Evolutionary conservation across 345 rosid species (phyloP).

Genomic region (Citropsis articulata): DNA sequence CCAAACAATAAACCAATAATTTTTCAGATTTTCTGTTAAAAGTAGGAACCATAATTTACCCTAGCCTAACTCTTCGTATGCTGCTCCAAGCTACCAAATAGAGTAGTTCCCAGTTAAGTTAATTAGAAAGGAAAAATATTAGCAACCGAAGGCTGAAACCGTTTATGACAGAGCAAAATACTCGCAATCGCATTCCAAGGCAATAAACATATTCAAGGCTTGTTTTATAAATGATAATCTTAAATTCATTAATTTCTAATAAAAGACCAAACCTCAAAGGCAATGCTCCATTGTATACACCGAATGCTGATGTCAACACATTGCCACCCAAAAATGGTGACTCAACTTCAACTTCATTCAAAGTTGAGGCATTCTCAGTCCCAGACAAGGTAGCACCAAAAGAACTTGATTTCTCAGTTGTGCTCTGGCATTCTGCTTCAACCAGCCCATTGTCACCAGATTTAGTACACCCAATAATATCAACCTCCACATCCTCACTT

Average conservation of each 20-base stretch:
- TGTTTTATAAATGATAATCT: not conserved
- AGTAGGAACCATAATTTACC: not conserved
- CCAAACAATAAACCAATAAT: not conserved
- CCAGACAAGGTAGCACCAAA: constrained; percentile 59
- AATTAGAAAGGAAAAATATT: not conserved
- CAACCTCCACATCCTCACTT: constrained; percentile 45
- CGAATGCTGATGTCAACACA: constrained; percentile 21
- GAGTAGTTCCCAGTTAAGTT: not conserved
- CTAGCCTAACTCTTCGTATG: not conserved
- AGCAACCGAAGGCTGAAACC: not conserved
- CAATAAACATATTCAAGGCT: not conserved
- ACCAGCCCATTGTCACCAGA: constrained; percentile 6
- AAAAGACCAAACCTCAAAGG: constrained; percentile 38
- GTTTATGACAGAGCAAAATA: not conserved
- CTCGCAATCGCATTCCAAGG: not conserved
- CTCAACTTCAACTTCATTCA: constrained; percentile 71
- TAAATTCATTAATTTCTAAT: not conserved
- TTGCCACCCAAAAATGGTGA: constrained; percentile 34
- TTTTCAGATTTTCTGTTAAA: not conserved
- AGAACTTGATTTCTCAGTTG: constrained; percentile 75
- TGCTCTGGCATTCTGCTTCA: constrained; percentile 37
- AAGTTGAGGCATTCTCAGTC: constrained; percentile 28
- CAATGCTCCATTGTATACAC: constrained; percentile 27
- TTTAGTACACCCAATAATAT: constrained; percentile 38
- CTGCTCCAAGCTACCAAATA: not conserved